Evolutionary conservation across 805 yeast species (phyloP).

Genomic region (Candida mattraensis): DNA sequence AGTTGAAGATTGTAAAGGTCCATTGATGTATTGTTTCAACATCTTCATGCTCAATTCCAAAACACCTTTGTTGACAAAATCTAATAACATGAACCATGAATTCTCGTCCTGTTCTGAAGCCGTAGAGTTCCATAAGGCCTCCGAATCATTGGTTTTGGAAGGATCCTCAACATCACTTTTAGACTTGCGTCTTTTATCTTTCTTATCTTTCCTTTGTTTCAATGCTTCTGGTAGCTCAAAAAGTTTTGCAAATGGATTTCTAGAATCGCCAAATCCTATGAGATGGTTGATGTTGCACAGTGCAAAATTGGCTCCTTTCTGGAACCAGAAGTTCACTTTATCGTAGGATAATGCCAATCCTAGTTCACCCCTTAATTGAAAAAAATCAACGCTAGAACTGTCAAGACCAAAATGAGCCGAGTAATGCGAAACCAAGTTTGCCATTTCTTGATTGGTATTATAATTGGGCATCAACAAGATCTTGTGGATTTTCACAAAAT

Average conservation of each 20-base stretch:
- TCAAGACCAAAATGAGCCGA: slow-evolving; percentile 69
- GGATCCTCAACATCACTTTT: slow-evolving; percentile 21
- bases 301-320: slow-evolving; percentile 74
- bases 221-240: slow-evolving; percentile 72
- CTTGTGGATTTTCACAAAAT: slow-evolving; percentile 66
- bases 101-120: slow-evolving; percentile 31
- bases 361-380: slow-evolving; percentile 45
- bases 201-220: slow-evolving; percentile 69
- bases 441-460: slow-evolving; percentile 52
- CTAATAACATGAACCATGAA: slow-evolving; percentile 60
- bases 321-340: slow-evolving; percentile 69
- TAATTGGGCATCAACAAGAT: slow-evolving; percentile 61
- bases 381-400: slow-evolving; percentile 61
- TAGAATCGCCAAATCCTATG: slow-evolving; percentile 74
- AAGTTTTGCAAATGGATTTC: slow-evolving; percentile 72
- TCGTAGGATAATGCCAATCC: slow-evolving; percentile 39
- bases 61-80: slow-evolving; percentile 59
- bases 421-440: slow-evolving; percentile 61
- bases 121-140: slow-evolving; percentile 25
- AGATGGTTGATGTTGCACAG: slow-evolving; percentile 72
- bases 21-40: slow-evolving; percentile 61
- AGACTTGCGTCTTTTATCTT: slow-evolving; percentile 58
- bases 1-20: slow-evolving; percentile 68
- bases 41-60: slow-evolving; percentile 69
- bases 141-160: slow-evolving; percentile 18